These are phyloP conservation scores for Ilex aquifolium DNA, from an alignment of 257 asterid species.

Conservation along the genomic window DNA sequence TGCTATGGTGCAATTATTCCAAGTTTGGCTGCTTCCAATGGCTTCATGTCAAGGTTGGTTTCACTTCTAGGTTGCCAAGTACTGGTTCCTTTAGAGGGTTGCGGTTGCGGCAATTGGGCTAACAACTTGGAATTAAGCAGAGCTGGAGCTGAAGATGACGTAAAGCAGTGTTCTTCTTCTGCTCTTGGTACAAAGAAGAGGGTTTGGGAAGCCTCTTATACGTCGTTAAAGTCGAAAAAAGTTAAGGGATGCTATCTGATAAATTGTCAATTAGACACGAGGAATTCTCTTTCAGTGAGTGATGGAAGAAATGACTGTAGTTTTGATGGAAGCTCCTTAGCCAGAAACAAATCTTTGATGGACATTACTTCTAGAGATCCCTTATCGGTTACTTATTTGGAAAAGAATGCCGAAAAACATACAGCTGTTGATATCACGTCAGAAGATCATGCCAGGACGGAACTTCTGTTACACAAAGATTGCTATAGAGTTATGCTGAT, in stretches of 20 bases:
- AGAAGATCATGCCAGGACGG: conserved; percentile 22
- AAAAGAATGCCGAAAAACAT: conserved; percentile 25
- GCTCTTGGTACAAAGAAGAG: conserved; percentile 52
- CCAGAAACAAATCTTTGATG: conserved; percentile 21
- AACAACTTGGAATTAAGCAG: conserved; percentile 23
- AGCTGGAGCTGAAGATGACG: conserved; percentile 26
- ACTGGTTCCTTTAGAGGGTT: not conserved
- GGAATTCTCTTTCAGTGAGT: conserved; percentile 33
- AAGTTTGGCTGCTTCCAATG: too few species aligned
- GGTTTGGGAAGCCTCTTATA: conserved; percentile 70
- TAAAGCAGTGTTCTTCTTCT: conserved; percentile 37
- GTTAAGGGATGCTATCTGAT: conserved; percentile 61
- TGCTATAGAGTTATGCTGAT: conserved; percentile 56
- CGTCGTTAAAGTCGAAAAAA: conserved; percentile 81
- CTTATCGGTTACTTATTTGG: conserved; percentile 24
- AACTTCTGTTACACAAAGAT: conserved; percentile 20
- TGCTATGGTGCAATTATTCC: too few species aligned
- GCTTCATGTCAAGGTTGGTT: not conserved
- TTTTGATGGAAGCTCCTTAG: conserved; percentile 21
- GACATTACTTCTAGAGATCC: conserved; percentile 18
- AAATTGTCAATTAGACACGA: conserved; percentile 36
- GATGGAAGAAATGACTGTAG: conserved; percentile 20
- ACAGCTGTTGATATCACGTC: conserved; percentile 22
- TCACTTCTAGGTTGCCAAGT: not conserved
- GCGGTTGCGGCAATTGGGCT: conserved; percentile 7